Percentiles rank a stretch among this genome's conserved stretches.
Conservation (phyloP, 169 alveolate genomes). For the Cryptosporidium sp. region DNA sequence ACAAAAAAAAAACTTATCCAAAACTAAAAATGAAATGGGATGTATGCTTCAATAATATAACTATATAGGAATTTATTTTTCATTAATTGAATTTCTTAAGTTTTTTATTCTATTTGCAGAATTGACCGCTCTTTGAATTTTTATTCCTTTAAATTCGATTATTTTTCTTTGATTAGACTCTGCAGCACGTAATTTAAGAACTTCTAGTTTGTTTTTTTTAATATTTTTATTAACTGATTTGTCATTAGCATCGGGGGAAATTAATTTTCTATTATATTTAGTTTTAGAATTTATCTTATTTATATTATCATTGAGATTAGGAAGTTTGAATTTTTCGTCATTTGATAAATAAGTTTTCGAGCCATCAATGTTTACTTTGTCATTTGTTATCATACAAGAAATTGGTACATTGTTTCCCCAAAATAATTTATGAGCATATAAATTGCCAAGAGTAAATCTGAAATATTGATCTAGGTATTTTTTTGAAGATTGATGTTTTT, state of each 20-base stretch:
- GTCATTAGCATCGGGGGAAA: neutral
- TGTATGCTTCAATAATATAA: neutral
- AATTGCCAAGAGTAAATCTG: neutral
- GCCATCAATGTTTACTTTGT: neutral
- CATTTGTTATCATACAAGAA: neutral
- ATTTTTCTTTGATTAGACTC: slow-evolving; percentile 34
- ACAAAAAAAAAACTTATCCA: neutral
- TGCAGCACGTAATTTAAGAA: slow-evolving; percentile 50
- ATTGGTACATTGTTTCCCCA: slow-evolving; percentile 27
- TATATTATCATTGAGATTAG: neutral
- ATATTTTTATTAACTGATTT: neutral
- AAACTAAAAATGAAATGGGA: slow-evolving; percentile 1
- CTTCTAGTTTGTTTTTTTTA: neutral
- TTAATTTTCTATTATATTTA: neutral
- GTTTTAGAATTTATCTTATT: neutral
- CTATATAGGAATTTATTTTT: neutral
- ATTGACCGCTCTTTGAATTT: neutral
- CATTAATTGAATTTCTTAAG: neutral
- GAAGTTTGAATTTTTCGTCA: neutral
- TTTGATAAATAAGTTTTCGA: neutral
- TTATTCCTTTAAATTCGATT: neutral
- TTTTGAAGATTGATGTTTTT: neutral
- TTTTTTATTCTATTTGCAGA: slow-evolving; percentile 20
- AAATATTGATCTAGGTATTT: neutral
- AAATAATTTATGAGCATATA: slow-evolving; percentile 45